phyloP scores from a whole-genome alignment of 441 rosid species.

The Corymbia calophylla region DNA sequence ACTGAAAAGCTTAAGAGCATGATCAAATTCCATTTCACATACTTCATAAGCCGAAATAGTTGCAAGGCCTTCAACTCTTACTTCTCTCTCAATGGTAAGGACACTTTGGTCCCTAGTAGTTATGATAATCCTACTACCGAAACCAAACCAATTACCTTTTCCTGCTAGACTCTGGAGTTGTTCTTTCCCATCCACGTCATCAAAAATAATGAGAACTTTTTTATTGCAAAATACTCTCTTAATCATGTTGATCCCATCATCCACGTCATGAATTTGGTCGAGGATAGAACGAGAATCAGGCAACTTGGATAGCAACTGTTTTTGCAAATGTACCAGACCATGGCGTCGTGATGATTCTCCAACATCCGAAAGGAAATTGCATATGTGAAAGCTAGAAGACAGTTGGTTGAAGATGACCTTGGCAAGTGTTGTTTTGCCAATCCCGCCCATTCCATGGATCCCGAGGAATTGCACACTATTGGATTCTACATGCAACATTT shows the following conservation, averaged over 20 bases:
- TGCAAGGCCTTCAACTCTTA: accelerated
- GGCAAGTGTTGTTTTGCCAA: neutral
- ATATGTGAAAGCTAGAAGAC: accelerated
- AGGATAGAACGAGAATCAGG: accelerated
- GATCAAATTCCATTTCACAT: accelerated
- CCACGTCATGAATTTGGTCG: neutral
- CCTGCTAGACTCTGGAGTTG: neutral
- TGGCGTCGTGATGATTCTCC: accelerated
- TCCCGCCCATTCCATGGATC: neutral
- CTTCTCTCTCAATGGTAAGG: neutral
- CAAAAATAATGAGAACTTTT: neutral
- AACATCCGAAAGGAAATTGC: accelerated
- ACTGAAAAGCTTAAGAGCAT: neutral
- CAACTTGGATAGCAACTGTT: neutral
- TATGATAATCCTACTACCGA: neutral
- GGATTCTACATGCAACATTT: accelerated
- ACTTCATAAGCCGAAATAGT: neutral
- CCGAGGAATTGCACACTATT: accelerated
- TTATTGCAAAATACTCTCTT: accelerated
- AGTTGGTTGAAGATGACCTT: neutral
- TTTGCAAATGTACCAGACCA: neutral
- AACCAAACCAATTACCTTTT: neutral
- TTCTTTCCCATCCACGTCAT: accelerated
- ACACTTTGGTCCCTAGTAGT: neutral
- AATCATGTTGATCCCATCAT: neutral